Conservation (phyloP, 305 asterid genomes). For the Rubia balearica region DNA sequence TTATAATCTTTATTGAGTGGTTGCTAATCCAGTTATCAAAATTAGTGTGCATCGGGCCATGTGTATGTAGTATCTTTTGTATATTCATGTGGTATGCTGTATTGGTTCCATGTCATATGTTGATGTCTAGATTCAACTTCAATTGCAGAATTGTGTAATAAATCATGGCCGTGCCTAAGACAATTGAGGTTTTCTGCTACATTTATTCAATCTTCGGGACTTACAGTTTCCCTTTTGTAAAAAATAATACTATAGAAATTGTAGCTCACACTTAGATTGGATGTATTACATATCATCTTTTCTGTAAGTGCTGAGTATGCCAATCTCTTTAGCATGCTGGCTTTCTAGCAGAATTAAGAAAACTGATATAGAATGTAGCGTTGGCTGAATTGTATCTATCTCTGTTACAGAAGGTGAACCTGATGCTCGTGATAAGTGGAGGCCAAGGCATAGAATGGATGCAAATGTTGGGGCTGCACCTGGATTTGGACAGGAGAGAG, state of each 20-base stretch:
- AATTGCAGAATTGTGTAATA: neutral
- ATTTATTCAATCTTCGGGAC: no score
- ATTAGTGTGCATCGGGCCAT: neutral
- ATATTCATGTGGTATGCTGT: neutral
- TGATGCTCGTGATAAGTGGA: conserved; percentile 98
- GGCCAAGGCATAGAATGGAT: conserved; percentile 97
- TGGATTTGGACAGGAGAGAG: conserved; percentile 87
- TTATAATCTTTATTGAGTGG: no score
- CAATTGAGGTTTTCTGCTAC: neutral
- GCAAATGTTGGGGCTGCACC: conserved; percentile 74
- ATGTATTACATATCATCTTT: no score
- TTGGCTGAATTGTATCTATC: no score
- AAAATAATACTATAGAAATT: no score
- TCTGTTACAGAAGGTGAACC: conserved; percentile 67
- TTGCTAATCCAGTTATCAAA: neutral
- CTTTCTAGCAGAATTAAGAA: no score
- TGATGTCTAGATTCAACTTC: neutral
- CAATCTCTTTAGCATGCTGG: no score
- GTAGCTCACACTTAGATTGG: no score
- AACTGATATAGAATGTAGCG: no score
- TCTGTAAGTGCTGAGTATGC: no score
- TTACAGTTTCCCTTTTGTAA: neutral
- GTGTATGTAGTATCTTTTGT: neutral
- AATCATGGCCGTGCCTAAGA: neutral
- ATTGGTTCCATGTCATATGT: neutral